Conservation (phyloP, 1,284 basidiomycete species). For the Cryptococcus jaspeensis region DNA sequence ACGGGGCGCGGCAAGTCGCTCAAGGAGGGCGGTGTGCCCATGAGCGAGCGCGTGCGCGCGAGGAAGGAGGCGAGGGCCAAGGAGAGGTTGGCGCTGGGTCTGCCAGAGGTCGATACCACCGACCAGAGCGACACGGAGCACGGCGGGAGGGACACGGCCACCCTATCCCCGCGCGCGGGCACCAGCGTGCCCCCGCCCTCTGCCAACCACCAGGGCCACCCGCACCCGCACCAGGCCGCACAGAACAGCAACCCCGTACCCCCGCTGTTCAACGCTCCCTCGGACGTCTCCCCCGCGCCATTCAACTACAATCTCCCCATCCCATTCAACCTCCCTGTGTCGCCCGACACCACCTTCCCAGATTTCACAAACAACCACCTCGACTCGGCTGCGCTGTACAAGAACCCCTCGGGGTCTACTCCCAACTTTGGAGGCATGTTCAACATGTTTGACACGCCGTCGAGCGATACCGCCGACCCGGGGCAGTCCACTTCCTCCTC, state of each 20-base stretch:
- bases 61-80: conserved; percentile 47
- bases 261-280: conserved; percentile 16
- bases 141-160: conserved; percentile 18
- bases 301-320: conserved; percentile 45
- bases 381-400: conserved; percentile 21
- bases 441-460: conserved; percentile 27
- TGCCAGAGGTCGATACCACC: conserved; percentile 24
- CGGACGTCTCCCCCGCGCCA: conserved; percentile 21
- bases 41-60: conserved; percentile 50
- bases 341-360: conserved; percentile 32
- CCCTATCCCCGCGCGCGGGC: conserved; percentile 27
- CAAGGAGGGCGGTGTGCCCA: conserved; percentile 51
- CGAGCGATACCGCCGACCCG: neutral
- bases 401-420: conserved; percentile 10
- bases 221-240: conserved; percentile 4
- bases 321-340: conserved; percentile 40
- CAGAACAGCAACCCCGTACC: neutral
- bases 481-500: neutral
- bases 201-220: neutral
- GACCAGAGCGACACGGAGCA: conserved; percentile 16
- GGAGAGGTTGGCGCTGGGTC: conserved; percentile 34
- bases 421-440: conserved; percentile 32
- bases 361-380: conserved; percentile 24
- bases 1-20: conserved; percentile 51
- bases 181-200: neutral